Evolutionary conservation across 805 yeast species (phyloP).

Genomic region (Wickerhamiella hasegawae): DNA sequence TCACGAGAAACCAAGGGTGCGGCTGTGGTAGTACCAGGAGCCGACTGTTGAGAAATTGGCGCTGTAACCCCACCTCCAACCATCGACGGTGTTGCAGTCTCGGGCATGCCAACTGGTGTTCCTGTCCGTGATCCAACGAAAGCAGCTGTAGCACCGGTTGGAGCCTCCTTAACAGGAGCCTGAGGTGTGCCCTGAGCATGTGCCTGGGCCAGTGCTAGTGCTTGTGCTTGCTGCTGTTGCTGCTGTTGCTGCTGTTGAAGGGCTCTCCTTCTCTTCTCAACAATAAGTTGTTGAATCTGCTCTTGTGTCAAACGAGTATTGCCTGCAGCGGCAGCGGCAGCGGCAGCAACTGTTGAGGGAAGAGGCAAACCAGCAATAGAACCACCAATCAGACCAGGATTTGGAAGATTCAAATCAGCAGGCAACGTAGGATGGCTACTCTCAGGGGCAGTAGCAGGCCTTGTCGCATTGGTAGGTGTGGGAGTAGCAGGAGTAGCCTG

Average conservation of each 20-base stretch:
- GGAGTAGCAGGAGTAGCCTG: background rate
- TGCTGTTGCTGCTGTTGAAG: conserved; percentile 19
- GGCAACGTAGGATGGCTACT: background rate
- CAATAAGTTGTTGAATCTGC: conserved; percentile 16
- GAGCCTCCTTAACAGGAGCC: too few species aligned
- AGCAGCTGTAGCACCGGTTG: too few species aligned
- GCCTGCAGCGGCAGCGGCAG: conserved; percentile 11
- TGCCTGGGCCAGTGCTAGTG: too few species aligned
- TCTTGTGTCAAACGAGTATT: conserved; percentile 9
- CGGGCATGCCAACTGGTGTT: too few species aligned
- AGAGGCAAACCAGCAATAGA: conserved; percentile 17
- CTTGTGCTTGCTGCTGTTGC: conserved; percentile 14
- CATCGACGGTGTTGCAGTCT: too few species aligned
- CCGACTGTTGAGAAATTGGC: conserved; percentile 3
- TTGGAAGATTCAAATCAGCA: background rate
- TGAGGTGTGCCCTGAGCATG: too few species aligned
- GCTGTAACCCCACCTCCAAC: too few species aligned
- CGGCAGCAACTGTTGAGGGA: conserved; percentile 16
- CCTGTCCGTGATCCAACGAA: too few species aligned
- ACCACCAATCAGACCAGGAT: background rate
- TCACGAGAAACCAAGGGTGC: conserved; percentile 7
- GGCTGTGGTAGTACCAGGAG: conserved; percentile 5
- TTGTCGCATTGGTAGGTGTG: too few species aligned
- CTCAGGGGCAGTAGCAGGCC: conserved; percentile 8
- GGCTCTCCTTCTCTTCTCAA: conserved; percentile 16